phyloP scores from a whole-genome alignment of 441 rosid genomes.

The Lepidium campestre region DNA sequence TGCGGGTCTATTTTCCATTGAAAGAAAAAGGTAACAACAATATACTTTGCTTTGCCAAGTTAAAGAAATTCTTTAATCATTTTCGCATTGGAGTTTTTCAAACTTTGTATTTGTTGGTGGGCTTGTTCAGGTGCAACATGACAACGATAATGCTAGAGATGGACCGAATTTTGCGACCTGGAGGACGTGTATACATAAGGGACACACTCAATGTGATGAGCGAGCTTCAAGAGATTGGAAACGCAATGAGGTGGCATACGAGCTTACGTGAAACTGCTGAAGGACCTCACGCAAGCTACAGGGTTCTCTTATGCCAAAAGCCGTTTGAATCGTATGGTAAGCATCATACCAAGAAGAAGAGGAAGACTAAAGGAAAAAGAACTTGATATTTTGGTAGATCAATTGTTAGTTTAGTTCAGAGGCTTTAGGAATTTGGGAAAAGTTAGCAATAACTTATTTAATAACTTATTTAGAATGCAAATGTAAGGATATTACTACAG shows the following conservation, averaged over 20 bases:
- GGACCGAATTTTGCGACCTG: slow-evolving; percentile 97
- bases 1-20: slow-evolving; percentile 52
- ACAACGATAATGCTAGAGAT: slow-evolving; percentile 95
- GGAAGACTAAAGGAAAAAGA: slow-evolving; percentile 22
- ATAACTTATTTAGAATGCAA: neutral
- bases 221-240: slow-evolving; percentile 73
- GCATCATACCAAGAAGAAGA: slow-evolving; percentile 15
- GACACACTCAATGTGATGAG: slow-evolving; percentile 75
- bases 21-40: slow-evolving; percentile 14
- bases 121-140: slow-evolving; percentile 67
- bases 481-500: neutral
- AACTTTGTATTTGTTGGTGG: neutral
- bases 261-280: slow-evolving; percentile 77
- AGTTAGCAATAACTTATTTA: neutral
- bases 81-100: neutral
- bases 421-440: neutral
- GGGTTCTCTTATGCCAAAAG: slow-evolving; percentile 77
- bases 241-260: slow-evolving; percentile 77
- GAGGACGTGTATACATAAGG: slow-evolving; percentile 82
- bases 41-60: neutral
- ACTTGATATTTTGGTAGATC: neutral
- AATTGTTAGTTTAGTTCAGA: neutral
- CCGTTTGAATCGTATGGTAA: slow-evolving; percentile 27
- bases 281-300: slow-evolving; percentile 95
- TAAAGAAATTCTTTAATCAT: neutral